Evolutionary conservation across 441 rosid genomes (phyloP).

Genomic region (Pelargonium australe): DNA sequence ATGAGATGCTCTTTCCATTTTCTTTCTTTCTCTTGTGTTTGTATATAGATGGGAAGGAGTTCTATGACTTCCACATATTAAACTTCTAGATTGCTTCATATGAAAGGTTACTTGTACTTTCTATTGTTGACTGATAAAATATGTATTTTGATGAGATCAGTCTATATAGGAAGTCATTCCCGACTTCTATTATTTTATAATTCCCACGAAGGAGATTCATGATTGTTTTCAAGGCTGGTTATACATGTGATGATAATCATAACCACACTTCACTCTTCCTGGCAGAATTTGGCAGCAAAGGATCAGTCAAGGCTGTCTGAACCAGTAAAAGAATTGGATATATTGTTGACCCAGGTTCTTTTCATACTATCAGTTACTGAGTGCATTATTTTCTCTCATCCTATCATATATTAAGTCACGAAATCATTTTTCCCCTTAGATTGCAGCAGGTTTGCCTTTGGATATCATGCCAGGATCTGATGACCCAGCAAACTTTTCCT

Average conservation of each 20-base stretch:
- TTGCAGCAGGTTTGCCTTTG: slow-evolving; percentile 81
- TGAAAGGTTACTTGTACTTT: neutral
- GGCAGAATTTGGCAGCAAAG: slow-evolving; percentile 69
- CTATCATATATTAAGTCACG: slow-evolving; percentile 14
- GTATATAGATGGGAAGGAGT: neutral
- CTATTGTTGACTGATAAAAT: neutral
- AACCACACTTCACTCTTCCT: slow-evolving; percentile 5
- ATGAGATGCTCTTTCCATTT: neutral
- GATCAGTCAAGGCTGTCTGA: slow-evolving; percentile 72
- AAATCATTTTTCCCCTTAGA: slow-evolving; percentile 33
- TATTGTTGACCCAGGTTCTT: slow-evolving; percentile 70
- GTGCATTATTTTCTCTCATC: slow-evolving; percentile 15
- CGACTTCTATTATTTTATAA: neutral
- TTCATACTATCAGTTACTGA: neutral
- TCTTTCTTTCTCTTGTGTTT: slow-evolving; percentile 1
- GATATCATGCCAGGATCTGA: slow-evolving; percentile 91
- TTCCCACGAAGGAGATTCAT: neutral
- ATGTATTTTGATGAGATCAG: neutral
- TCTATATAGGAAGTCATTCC: neutral
- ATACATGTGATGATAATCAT: neutral
- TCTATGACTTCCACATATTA: neutral
- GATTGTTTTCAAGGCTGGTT: neutral
- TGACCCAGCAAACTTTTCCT: slow-evolving; percentile 88
- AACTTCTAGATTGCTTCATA: neutral
- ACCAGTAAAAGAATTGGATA: slow-evolving; percentile 81